Evolutionary conservation across 1,284 basidiomycete genomes (phyloP).

Genomic region (Coriolopsis trogii): DNA sequence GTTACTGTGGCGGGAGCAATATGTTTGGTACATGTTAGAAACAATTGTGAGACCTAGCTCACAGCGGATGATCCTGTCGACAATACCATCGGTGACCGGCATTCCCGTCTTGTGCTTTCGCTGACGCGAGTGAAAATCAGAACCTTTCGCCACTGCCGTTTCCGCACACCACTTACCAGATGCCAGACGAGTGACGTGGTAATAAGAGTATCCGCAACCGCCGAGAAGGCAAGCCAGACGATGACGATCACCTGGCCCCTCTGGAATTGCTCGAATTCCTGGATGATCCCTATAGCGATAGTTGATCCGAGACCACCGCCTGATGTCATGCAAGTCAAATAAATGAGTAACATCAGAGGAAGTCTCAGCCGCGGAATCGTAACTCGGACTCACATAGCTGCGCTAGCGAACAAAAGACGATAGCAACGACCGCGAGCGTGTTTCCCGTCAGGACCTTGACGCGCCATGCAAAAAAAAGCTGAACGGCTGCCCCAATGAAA

Average conservation of each 20-base stretch:
- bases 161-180: conserved; percentile 17
- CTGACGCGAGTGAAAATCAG: conserved; percentile 23
- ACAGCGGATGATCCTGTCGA: conserved; percentile 46
- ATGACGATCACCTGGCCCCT: conserved; percentile 38
- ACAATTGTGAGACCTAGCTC: conserved; percentile 12
- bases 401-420: conserved; percentile 29
- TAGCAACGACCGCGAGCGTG: conserved; percentile 25
- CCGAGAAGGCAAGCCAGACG: conserved; percentile 36
- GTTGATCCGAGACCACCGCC: conserved; percentile 37
- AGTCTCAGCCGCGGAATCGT: too few species aligned
- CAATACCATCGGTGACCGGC: conserved; percentile 34
- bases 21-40: neutral
- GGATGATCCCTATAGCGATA: conserved; percentile 37
- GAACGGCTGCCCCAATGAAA: conserved; percentile 41
- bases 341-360: neutral
- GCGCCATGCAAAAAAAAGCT: conserved; percentile 46
- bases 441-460: conserved; percentile 39
- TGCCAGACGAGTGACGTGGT: conserved; percentile 34
- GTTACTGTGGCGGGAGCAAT: conserved; percentile 34
- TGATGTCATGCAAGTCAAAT: conserved; percentile 4
- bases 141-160: neutral
- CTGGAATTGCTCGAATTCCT: conserved; percentile 36
- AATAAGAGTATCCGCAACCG: conserved; percentile 33
- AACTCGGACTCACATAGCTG: conserved; percentile 31
- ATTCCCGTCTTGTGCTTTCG: conserved; percentile 41